Evolutionary conservation across 163 green algal genomes (phyloP).

Genomic region (Scenedesmus sp.): DNA sequence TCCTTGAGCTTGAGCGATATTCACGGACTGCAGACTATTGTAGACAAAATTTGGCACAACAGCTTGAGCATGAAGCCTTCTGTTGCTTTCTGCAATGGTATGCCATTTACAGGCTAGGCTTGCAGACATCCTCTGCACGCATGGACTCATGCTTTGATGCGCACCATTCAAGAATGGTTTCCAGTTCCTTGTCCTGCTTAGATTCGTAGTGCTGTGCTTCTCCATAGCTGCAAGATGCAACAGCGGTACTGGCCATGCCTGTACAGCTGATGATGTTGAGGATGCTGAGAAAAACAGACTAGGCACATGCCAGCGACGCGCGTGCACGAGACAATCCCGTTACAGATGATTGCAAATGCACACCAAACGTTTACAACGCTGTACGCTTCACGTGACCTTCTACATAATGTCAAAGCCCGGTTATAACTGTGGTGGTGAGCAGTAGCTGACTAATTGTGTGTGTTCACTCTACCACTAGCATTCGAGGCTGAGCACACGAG

Average conservation of each 20-base stretch:
- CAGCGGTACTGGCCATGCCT: not conserved
- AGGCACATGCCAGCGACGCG: not conserved
- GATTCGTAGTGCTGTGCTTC: not conserved
- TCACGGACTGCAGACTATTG: too few species aligned
- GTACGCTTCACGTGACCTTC: not conserved
- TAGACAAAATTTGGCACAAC: too few species aligned
- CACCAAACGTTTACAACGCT: not conserved
- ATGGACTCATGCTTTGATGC: not conserved
- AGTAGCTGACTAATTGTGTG: not conserved
- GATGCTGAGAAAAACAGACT: not conserved
- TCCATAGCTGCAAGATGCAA: not conserved
- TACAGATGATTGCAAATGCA: not conserved
- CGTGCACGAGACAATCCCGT: not conserved
- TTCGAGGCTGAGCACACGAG: not conserved
- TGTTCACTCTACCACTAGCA: not conserved
- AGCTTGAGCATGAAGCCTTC: not conserved
- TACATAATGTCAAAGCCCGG: not conserved
- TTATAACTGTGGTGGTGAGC: conserved; percentile 15
- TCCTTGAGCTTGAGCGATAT: too few species aligned
- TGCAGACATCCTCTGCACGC: not conserved
- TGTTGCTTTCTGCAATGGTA: not conserved
- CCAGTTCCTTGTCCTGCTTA: not conserved
- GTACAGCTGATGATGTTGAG: not conserved
- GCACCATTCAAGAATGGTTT: not conserved
- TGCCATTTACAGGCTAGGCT: not conserved